Evolutionary conservation across 1,139 yeast species (phyloP), one percentile per base, ranked within the genome.

Genomic region (Nakaseomyces delphensis): DNA sequence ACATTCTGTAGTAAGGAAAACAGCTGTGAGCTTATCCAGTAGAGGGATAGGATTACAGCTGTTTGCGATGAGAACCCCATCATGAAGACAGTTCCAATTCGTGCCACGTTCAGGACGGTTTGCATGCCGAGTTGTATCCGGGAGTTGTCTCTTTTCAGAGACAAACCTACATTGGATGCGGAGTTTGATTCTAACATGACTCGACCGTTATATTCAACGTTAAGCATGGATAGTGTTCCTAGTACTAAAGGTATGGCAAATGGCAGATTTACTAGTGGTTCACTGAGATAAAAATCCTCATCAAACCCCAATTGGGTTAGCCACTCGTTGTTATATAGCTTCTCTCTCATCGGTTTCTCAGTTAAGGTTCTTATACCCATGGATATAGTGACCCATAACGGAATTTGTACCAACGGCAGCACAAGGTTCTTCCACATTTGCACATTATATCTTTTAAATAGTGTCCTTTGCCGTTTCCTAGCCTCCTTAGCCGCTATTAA

Each of bases 51-150:
- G 0, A 94, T 87, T 18, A 79, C 68, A 0, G 96, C 95, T 0
- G 96, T 95, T 55, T 87, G 93, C 41, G 86, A 74, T 0, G 95
- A 73, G 10, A 86, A 70, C 4, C 89, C 89, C 83, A 86, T 85
- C 65, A 89, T 69, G 51, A 84, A 78, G 2, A 86, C 78, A 41
- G 83, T 77, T 20, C 91, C 79, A 54, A 85, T 70, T 55, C 96
- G 68, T 1, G 94, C 75, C 2, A 83, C 60, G 49, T 79, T 85
- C 44, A 80, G 70, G 64, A 62, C 46, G 66, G 68, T 54, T 54
- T 55, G 45, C 60, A 65, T 46, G 62, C 67, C 46, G 64, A 67
- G 57, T 48, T 54, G 50, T 14, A 51, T 37, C 18, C 50, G 48
- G 15, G 59, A 45, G 35, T 46, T 42, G 37, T 55, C 48, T 36